phyloP scores from a whole-genome alignment of 371 early-diverging fungal species.

The Encephalitozoon cuniculi region DNA sequence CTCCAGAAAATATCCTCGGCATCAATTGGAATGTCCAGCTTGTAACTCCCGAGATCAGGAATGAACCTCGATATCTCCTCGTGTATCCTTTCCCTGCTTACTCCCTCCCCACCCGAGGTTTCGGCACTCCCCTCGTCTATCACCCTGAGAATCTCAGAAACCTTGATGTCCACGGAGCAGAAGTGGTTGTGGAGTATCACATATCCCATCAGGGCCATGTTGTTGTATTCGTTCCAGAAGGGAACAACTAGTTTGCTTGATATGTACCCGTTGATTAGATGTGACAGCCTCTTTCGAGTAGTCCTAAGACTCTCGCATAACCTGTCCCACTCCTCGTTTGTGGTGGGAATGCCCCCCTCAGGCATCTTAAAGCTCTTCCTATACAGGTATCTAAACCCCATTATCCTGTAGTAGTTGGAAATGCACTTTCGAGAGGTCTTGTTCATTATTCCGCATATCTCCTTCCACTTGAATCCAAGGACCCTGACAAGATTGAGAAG shows the following conservation, averaged over 20 bases:
- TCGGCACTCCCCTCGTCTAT: background rate
- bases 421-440: constrained; percentile 9
- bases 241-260: background rate
- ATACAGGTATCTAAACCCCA: background rate
- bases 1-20: background rate
- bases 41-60: background rate
- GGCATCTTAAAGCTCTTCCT: background rate
- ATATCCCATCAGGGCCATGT: background rate
- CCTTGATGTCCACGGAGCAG: background rate
- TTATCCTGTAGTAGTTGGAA: background rate
- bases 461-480: constrained; percentile 1
- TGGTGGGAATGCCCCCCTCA: background rate
- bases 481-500: background rate
- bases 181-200: background rate
- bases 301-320: background rate
- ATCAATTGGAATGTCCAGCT: background rate
- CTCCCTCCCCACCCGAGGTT: background rate
- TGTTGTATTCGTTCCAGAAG: constrained; percentile 4
- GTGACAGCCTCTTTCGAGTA: background rate
- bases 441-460: constrained; percentile 12
- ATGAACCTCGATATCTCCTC: background rate
- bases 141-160: background rate
- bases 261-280: constrained; percentile 1
- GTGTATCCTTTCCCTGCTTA: background rate
- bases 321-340: background rate